Percentiles rank a stretch among this genome's conserved stretches.
Conservation (phyloP, 2,329 filamentous ascomycete species). For the Aspergillus flavus region DNA sequence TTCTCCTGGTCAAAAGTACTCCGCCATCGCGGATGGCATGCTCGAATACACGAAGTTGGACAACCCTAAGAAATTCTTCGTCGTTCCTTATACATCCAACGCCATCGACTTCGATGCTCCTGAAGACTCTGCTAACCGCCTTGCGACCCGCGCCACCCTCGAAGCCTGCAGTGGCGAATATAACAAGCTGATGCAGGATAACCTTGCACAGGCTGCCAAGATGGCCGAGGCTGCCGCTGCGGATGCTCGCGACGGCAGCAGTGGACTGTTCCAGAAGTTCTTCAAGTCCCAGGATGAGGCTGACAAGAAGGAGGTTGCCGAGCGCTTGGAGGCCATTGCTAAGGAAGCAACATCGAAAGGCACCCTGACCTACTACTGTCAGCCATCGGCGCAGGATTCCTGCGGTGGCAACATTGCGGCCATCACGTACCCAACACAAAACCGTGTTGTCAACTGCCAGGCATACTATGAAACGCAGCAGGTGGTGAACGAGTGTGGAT, state of each 20-base stretch:
- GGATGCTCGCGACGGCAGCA: conserved; percentile 14
- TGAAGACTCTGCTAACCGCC: background rate
- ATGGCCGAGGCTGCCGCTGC: conserved; percentile 18
- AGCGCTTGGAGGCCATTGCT: conserved; percentile 19
- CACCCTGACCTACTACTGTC: conserved; percentile 19
- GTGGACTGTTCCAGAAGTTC: conserved; percentile 17
- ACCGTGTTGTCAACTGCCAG: conserved; percentile 21
- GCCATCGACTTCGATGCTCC: conserved; percentile 14
- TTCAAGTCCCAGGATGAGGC: conserved; percentile 17
- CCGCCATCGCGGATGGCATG: conserved; percentile 12
- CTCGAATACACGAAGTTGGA: conserved; percentile 15
- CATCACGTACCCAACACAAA: conserved; percentile 17
- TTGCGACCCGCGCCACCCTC: conserved; percentile 15
- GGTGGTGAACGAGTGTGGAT: conserved; percentile 9
- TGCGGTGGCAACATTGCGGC: conserved; percentile 21
- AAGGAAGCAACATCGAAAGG: conserved; percentile 18
- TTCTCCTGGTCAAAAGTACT: conserved; percentile 13
- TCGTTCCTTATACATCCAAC: conserved; percentile 16
- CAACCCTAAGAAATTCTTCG: conserved; percentile 10
- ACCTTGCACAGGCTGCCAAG: conserved; percentile 14
- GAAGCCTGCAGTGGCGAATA: conserved; percentile 15
- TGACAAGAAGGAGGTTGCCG: conserved; percentile 13
- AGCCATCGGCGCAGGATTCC: conserved; percentile 14
- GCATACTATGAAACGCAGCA: conserved; percentile 17
- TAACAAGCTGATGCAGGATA: conserved; percentile 9